Evolutionary conservation across 2,329 filamentous ascomycete species (phyloP).

Genomic region (Aspergillus phoenicis): DNA sequence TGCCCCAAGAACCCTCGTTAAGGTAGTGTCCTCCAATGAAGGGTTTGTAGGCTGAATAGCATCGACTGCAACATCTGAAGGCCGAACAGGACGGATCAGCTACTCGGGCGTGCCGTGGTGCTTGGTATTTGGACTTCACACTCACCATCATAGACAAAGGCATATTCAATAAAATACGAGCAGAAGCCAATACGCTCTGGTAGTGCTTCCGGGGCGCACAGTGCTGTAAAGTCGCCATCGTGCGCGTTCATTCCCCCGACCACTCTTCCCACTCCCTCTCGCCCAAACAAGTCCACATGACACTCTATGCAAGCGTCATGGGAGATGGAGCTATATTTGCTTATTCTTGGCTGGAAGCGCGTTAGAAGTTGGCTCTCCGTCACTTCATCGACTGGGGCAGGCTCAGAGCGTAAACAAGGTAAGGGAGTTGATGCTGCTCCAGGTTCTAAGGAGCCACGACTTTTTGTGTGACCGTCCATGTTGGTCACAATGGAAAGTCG

Average conservation of each 20-base stretch:
- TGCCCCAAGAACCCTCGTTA: no score
- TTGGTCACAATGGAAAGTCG: no score
- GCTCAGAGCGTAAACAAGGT: no score
- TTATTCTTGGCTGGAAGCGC: not conserved
- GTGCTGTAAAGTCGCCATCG: not conserved
- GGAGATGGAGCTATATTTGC: not conserved
- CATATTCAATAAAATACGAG: slow-evolving; percentile 5
- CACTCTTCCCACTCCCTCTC: not conserved
- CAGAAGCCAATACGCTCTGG: slow-evolving; percentile 1
- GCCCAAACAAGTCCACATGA: slow-evolving; percentile 1
- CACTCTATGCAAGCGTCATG: not conserved
- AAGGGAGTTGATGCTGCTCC: no score
- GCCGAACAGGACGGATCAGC: not conserved
- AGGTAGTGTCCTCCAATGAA: no score
- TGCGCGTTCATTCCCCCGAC: slow-evolving; percentile 2
- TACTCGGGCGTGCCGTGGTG: no score
- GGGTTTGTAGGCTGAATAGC: not conserved
- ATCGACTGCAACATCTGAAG: not conserved
- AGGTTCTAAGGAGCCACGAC: no score
- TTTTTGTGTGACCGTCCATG: no score
- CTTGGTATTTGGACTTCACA: not conserved
- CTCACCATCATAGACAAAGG: slow-evolving; percentile 8
- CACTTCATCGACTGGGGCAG: no score
- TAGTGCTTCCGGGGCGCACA: not conserved
- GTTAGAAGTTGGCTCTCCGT: no score